These are phyloP conservation scores for Sporisorium exsertum DNA, from an alignment of 1,284 basidiomycete species.

Conservation along the genomic window DNA sequence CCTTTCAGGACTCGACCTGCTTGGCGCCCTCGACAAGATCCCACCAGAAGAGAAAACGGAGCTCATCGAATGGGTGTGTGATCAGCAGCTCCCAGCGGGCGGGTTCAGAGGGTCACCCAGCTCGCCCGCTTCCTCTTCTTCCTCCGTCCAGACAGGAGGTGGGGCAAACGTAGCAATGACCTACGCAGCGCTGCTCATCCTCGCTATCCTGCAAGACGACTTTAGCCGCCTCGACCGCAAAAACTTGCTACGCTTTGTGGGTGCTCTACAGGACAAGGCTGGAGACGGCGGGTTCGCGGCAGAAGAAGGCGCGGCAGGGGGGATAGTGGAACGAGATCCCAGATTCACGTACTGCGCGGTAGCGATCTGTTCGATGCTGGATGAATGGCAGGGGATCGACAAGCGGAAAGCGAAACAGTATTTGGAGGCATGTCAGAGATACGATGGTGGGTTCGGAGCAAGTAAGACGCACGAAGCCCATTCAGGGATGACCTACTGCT, in stretches of 20 bases:
- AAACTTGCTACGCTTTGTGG: constrained; percentile 32
- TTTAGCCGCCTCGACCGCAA: constrained; percentile 47
- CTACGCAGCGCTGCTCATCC: constrained; percentile 60
- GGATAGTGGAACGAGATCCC: constrained; percentile 76
- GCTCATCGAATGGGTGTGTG: constrained; percentile 82
- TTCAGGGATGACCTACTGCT: constrained; percentile 95
- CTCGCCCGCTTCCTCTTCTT: not conserved
- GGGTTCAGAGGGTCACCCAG: constrained; percentile 51
- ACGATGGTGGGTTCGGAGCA: constrained; percentile 92
- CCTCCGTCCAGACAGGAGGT: not conserved
- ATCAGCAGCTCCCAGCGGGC: constrained; percentile 75
- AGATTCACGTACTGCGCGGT: constrained; percentile 91
- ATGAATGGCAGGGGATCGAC: constrained; percentile 82
- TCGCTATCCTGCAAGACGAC: constrained; percentile 61
- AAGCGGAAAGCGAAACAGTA: constrained; percentile 76
- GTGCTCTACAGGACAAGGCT: constrained; percentile 39
- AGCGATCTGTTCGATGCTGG: constrained; percentile 80
- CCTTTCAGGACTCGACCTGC: constrained; percentile 59
- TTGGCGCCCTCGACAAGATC: constrained; percentile 37
- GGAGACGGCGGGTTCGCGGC: constrained; percentile 68
- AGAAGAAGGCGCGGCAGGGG: constrained; percentile 70
- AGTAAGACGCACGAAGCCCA: constrained; percentile 84
- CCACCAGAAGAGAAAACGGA: constrained; percentile 26
- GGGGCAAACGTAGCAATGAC: constrained; percentile 60
- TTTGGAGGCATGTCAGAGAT: constrained; percentile 76